Base-by-base conservation (phyloP, 768 basidiomycete species). In the Amanita molliuscula region DNA sequence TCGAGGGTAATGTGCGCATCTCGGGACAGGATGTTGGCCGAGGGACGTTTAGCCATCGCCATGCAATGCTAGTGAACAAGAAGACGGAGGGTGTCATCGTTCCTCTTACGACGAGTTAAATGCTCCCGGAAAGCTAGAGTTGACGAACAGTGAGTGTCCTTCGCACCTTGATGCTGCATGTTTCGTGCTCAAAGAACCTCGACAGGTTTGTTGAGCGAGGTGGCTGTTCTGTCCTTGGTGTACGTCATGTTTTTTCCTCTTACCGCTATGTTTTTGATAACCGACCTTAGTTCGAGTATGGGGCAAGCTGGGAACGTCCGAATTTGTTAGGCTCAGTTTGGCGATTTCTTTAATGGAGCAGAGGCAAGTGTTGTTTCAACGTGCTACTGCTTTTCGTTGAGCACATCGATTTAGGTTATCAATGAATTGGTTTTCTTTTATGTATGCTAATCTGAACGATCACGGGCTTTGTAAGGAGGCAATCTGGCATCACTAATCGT, bases 21-120 rank as follows among this genome's bases (percentile, higher is more conserved):
- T 92, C 90, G 1, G 93, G 93, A 6, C 93, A 96, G 63, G 93
- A 95, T 60, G 89, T 93, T 0, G 93, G 92, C 0, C 64, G 92
- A 34, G 92, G 93, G 2, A 93, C 90, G 9, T 91, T 93, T 65
- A 89, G 86, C 55, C 88, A 90, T 46, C 71, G 85, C 5, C 93
- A 95, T 64, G 91, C 91, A 0, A 93, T 95, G 89, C 67, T 94
- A 16, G 88, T 95, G 1, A 81, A 96, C 60, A 93, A 95, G 64
- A 76, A 77, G 60, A 84, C 82, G 0, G 92, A 95, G 57, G 71
- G 74, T 0, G 85, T 89, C 10, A 63, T 81, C 29, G 85, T 94
- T 0, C 93, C 93, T 0, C 67, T 96, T 50, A 96, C 59, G 76
- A 82, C 26, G 74, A 70, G 7, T 62, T 88, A 21, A 68, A 71